Base-by-base conservation (phyloP, 768 basidiomycete genomes). In the Imleria badia region DNA sequence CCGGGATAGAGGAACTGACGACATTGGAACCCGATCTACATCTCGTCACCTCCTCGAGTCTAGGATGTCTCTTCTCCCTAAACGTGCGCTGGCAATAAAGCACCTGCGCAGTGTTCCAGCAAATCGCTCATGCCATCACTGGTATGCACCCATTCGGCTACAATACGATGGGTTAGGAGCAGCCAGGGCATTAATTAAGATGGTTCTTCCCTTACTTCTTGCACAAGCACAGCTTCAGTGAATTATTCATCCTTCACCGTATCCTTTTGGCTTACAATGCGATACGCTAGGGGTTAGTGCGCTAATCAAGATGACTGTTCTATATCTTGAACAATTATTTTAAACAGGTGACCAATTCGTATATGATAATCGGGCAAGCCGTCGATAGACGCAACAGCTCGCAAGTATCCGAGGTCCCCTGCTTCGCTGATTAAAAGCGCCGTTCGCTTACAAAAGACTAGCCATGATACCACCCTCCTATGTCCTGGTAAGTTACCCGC, bases 401-500 rank as follows among this genome's bases (percentile, higher is more conserved):
- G 26, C 4, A 26, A 36, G 38, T 47, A 41, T 55, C 45, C 30
- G 17, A 22, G 12, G 30, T 40, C 30, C 33, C 45, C 48, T 36
- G 17, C 17, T 29, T 40, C 39, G 30, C 9, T 35, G 23, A 38
- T 41, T 51, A 48, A 45, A 45, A 17, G 45, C 35, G 13, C 45
- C 36, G 45, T 36, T 9, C 30, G 34, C 43, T 55, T 7, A 47
- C 33, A 47, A 48, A 46, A 38, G 44, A 58, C 44, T 51, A 30
- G 12, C 29, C 39, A 15, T 33, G 30, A 40, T 48, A 38, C 35
- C 45, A n/a, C 36, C 22, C 30, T 55, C 40, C 43, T n/a, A 14
- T 51, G 47, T 42, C 48, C 33, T 54, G 60, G 51, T 48, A 45
- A 50, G 42, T 48, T 41, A 44, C 45, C 48, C 31, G 44, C 60